Evolutionary conservation across 257 asterid species (phyloP).

Genomic region (Ophiorrhiza pumila): DNA sequence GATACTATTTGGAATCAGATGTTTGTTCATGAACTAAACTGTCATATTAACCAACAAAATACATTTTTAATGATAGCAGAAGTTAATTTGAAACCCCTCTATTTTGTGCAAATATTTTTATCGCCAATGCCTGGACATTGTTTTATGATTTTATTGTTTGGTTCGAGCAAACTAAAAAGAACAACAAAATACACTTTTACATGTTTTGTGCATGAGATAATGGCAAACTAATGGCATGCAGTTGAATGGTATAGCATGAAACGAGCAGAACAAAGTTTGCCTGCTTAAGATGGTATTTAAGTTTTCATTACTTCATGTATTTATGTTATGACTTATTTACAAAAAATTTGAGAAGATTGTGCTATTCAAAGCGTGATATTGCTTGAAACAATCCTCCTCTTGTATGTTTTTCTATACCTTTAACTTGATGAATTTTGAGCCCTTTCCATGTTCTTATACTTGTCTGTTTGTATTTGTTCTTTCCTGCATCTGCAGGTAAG

Average conservation of each 20-base stretch:
- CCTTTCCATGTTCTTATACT: background rate
- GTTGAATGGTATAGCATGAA: background rate
- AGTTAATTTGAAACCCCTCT: background rate
- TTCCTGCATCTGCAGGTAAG: constrained; percentile 44
- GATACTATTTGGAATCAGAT: background rate
- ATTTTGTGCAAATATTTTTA: background rate
- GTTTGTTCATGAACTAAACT: background rate
- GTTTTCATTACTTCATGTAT: background rate
- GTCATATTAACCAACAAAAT: no score
- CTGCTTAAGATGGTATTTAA: background rate
- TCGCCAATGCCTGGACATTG: background rate
- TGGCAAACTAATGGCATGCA: background rate
- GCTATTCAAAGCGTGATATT: background rate
- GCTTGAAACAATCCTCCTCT: background rate
- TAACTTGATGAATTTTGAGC: background rate
- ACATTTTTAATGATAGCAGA: background rate
- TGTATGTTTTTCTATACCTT: background rate
- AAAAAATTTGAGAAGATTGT: background rate
- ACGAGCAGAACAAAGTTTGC: background rate
- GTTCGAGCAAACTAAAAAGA: no score
- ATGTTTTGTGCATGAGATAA: background rate
- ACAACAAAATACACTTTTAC: no score
- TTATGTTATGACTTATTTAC: background rate
- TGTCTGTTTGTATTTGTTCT: background rate
- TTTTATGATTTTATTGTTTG: background rate